Evolutionary conservation across 768 basidiomycete species (phyloP).

Genomic region (Amanita rimosa): DNA sequence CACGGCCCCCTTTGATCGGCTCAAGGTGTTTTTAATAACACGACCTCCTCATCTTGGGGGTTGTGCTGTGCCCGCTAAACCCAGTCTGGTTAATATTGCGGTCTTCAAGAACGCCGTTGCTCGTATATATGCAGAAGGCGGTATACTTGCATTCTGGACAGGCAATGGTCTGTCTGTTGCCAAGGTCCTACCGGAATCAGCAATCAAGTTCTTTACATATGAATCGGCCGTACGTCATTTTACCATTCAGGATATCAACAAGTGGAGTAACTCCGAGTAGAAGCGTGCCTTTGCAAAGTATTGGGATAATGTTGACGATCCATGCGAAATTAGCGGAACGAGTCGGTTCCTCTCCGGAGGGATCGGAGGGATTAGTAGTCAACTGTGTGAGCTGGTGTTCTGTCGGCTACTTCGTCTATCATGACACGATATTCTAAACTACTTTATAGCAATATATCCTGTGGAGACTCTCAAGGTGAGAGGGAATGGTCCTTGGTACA

Average conservation of each 20-base stretch:
- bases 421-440: slow-evolving; percentile 13
- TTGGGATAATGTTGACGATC: slow-evolving; percentile 84
- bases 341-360: slow-evolving; percentile 95
- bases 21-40: slow-evolving; percentile 95
- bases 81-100: slow-evolving; percentile 40
- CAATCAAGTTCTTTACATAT: slow-evolving; percentile 96
- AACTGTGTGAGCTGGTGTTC: slow-evolving; percentile 54
- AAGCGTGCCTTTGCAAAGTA: slow-evolving; percentile 92
- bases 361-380: slow-evolving; percentile 88
- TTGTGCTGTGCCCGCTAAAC: slow-evolving; percentile 28
- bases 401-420: slow-evolving; percentile 4
- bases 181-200: slow-evolving; percentile 97
- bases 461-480: slow-evolving; percentile 88
- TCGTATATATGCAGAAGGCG: slow-evolving; percentile 84
- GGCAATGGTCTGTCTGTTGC: slow-evolving; percentile 89
- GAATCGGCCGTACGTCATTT: slow-evolving; percentile 70
- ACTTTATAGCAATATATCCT: slow-evolving; percentile 75
- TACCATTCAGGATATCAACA: slow-evolving; percentile 4
- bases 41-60: slow-evolving; percentile 66
- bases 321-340: slow-evolving; percentile 77
- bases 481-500: slow-evolving; percentile 4
- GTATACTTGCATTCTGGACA: slow-evolving; percentile 92
- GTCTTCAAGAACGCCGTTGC: slow-evolving; percentile 63
- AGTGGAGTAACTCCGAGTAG: slow-evolving; percentile 25
- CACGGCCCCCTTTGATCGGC: slow-evolving; percentile 94